Conservation (phyloP, 495 filamentous ascomycete species). For the Physcia stellaris region DNA sequence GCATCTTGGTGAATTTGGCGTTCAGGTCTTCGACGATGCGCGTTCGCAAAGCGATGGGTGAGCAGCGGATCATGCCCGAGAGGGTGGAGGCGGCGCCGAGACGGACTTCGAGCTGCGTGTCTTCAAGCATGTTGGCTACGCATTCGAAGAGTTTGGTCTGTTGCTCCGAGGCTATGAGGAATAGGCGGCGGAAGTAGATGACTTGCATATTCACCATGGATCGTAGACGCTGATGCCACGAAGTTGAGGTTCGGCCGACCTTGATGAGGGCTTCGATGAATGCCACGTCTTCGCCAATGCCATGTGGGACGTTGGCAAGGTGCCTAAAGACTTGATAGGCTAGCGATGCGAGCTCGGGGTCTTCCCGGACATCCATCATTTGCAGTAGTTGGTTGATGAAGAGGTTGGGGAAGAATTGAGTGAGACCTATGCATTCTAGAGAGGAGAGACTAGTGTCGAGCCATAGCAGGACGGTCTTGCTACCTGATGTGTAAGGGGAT, state of each 20-base stretch:
- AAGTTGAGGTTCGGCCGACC: constrained; percentile 70
- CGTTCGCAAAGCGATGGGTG: constrained; percentile 66
- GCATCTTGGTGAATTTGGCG: constrained; percentile 60
- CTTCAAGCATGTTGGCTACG: constrained; percentile 85
- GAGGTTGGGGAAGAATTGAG: constrained; percentile 77
- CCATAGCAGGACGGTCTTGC: constrained; percentile 93
- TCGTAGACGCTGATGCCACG: constrained; percentile 97
- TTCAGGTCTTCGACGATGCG: constrained; percentile 63
- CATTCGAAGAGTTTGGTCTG: constrained; percentile 75
- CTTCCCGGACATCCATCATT: constrained; percentile 99
- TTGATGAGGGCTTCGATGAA: constrained; percentile 80
- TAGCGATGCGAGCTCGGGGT: constrained; percentile 85
- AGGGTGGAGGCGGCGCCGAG: constrained; percentile 83
- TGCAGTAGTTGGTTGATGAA: constrained; percentile 87
- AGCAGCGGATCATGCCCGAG: constrained; percentile 97
- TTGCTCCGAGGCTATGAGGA: constrained; percentile 67
- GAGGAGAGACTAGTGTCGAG: constrained; percentile 82
- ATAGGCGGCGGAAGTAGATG: constrained; percentile 93
- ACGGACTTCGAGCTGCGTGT: constrained; percentile 86
- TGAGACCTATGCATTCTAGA: constrained; percentile 82
- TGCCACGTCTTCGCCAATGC: constrained; percentile 63
- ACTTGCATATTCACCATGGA: constrained; percentile 98
- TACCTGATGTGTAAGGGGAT: constrained; percentile 86
- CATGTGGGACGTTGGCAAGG: constrained; percentile 89
- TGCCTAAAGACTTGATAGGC: constrained; percentile 97